Base-by-base conservation (phyloP, 768 basidiomycete genomes). In the Rhodocollybia butyracea region DNA sequence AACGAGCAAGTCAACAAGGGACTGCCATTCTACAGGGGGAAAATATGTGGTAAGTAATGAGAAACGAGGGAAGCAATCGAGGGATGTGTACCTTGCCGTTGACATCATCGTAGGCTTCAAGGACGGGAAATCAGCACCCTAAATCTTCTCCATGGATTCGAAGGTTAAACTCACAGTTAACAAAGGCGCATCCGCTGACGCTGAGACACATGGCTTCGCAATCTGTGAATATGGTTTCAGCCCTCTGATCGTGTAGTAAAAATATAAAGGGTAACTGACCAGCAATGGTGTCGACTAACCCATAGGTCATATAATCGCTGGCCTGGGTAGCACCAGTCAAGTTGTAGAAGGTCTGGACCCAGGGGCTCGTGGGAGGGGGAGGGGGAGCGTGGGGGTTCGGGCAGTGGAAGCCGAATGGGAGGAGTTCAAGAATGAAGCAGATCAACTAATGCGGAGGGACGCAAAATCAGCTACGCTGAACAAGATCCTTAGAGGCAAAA, bases 1-100 rank as follows among this genome's bases (percentile, higher is more conserved):
- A 74, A 62, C 13, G 73, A 43, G 56, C 73, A 74, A 5, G 72
- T 73, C 40, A 73, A 61, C 43, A 63, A 66, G 3, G 72, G 64
- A 62, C 70, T 73, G 38, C 69, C 70, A 31, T 64, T 64, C 70
- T 74, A 38, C 19, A 30, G 3, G 19, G 15, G 5, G 30, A 0
- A 24, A 21, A 17, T 50, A n/a, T 27, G 43, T 50, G 5, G 31
- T 50, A 15, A 50, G 5, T 3, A 36, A 34, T 50, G 32, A 17
- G 7, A 50, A 5, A 2, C n/a, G 22, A 34, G 19, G 1, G 21
- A 10, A 13, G 8, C 2, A 5, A 17, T 12, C 7, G 19, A 30
- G 12, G 11, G 34, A 27, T 31, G 52, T 61, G 21, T 39, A 72
- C 70, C 62, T 72, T 73, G 42, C 67, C 73, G 51, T 74, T 72